Evolutionary conservation across 108 stramenopile species (phyloP).

Genomic region (Schizochytrium sp.): DNA sequence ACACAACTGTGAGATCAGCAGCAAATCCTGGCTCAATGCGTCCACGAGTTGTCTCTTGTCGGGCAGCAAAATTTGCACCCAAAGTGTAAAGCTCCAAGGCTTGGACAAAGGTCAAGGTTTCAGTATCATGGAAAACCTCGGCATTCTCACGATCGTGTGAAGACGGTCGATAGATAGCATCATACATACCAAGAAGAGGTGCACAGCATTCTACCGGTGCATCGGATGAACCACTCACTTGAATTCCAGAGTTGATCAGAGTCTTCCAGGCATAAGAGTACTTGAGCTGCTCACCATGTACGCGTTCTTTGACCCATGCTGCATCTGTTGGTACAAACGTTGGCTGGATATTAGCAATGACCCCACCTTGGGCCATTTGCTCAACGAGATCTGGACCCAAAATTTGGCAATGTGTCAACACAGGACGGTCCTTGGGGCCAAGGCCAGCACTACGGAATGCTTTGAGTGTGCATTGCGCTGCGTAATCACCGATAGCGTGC

Average conservation of each 20-base stretch:
- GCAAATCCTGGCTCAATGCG: constrained; percentile 43
- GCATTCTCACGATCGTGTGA: constrained; percentile 17
- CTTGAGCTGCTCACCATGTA: not conserved
- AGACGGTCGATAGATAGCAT: constrained; percentile 36
- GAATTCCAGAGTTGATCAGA: not conserved
- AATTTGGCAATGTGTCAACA: constrained; percentile 46
- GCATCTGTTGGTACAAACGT: constrained; percentile 58
- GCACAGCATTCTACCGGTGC: constrained; percentile 30
- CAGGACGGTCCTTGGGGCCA: not conserved
- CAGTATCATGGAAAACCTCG: not conserved
- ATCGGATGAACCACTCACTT: constrained; percentile 20
- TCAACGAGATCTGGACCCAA: constrained; percentile 13
- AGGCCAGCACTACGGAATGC: constrained; percentile 18
- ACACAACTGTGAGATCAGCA: constrained; percentile 38
- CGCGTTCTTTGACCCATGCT: constrained; percentile 9
- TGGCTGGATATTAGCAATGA: constrained; percentile 50
- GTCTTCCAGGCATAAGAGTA: constrained; percentile 33
- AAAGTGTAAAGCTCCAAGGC: constrained; percentile 8
- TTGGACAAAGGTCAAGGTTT: not conserved
- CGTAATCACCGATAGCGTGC: constrained; percentile 51
- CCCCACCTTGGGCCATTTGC: constrained; percentile 22
- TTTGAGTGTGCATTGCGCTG: not conserved
- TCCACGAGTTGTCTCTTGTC: not conserved
- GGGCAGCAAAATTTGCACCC: constrained; percentile 40
- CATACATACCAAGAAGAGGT: constrained; percentile 42